These are phyloP conservation scores for Sugiyamaella xylanicola DNA, from an alignment of 1,139 yeast genomes.

Conservation along the genomic window DNA sequence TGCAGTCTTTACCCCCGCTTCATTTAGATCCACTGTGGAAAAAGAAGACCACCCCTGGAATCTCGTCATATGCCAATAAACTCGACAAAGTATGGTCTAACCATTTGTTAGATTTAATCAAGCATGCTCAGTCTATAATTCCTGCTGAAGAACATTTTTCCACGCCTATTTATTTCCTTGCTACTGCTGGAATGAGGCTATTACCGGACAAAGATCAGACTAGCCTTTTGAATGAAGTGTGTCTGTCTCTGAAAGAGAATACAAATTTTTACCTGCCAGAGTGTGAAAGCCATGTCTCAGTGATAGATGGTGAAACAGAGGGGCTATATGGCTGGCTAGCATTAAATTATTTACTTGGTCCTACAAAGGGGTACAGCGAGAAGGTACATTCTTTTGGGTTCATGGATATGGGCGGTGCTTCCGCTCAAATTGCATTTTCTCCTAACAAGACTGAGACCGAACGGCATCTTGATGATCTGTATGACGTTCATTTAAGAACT, in stretches of 20 bases:
- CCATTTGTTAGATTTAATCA: conserved; percentile 59
- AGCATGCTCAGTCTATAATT: conserved; percentile 58
- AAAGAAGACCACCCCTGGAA: conserved; percentile 66
- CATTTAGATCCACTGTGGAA: conserved; percentile 53
- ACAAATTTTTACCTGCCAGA: conserved; percentile 60
- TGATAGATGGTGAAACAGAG: conserved; percentile 74
- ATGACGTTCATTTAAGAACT: conserved; percentile 52
- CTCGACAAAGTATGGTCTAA: conserved; percentile 56
- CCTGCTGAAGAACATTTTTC: conserved; percentile 64
- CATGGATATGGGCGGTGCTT: conserved; percentile 83
- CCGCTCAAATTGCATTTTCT: conserved; percentile 76
- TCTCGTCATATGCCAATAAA: conserved; percentile 52
- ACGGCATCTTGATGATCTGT: conserved; percentile 59
- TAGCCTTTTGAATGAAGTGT: conserved; percentile 53
- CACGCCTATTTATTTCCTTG: conserved; percentile 77
- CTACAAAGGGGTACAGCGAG: conserved; percentile 22
- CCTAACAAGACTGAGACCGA: conserved; percentile 59
- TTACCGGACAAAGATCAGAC: conserved; percentile 60
- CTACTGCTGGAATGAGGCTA: conserved; percentile 84
- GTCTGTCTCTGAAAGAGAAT: conserved; percentile 53
- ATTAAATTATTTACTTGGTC: conserved; percentile 64
- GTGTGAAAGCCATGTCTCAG: conserved; percentile 55
- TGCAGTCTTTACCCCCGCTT: conserved; percentile 43
- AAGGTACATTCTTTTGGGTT: conserved; percentile 64
- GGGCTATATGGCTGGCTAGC: conserved; percentile 86